A percentile compares a stretch with the other conserved stretches of the same genome.
Evolutionary conservation across 2,329 filamentous ascomycete genomes (phyloP).

Genomic region (Aspergillus quadricinctus): DNA sequence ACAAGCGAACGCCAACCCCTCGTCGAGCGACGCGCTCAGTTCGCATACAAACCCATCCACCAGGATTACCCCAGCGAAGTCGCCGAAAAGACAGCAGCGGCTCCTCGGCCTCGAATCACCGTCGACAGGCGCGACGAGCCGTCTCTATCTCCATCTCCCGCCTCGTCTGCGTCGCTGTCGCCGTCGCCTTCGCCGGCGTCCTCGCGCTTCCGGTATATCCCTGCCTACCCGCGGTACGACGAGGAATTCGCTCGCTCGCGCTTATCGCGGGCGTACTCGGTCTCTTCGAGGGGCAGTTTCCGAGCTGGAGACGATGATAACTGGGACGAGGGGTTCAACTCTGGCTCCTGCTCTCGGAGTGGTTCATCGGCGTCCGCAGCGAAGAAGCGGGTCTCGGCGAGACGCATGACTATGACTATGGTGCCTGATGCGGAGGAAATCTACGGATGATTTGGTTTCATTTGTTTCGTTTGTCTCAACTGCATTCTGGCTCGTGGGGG

Average conservation of each 20-base stretch:
- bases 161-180: background rate
- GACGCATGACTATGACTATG: constrained; percentile 31
- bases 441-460: constrained; percentile 21
- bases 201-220: constrained; percentile 31
- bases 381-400: constrained; percentile 18
- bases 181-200: background rate
- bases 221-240: constrained; percentile 22
- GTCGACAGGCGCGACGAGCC: background rate
- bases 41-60: constrained; percentile 32
- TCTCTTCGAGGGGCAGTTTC: constrained; percentile 4
- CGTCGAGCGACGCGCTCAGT: constrained; percentile 17
- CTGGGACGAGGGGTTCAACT: background rate
- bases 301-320: background rate
- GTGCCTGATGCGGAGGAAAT: constrained; percentile 35
- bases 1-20: background rate
- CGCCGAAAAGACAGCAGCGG: constrained; percentile 15
- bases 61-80: constrained; percentile 30
- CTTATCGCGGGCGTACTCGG: background rate
- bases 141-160: background rate
- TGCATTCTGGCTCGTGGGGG: background rate
- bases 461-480: background rate
- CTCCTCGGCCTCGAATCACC: background rate
- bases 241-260: constrained; percentile 14
- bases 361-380: constrained; percentile 15
- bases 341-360: background rate